Base-by-base conservation (phyloP, 2,329 filamentous ascomycete genomes). In the Elsinoe perseae region DNA sequence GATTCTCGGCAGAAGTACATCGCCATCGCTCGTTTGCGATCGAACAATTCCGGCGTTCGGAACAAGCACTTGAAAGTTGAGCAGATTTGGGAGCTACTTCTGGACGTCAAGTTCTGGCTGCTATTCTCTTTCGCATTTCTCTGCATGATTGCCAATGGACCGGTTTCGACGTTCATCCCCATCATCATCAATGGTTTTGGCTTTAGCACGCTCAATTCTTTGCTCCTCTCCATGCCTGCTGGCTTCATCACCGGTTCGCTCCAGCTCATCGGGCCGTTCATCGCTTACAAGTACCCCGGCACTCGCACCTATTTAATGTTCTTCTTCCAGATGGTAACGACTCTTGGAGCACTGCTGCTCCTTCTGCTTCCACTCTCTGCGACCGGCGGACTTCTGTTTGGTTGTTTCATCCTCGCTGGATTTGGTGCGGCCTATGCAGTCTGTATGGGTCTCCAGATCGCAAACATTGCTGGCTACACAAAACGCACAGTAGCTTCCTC, bases 381-480 rank as follows among this genome's bases (percentile, higher is more conserved):
- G 4, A 75, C 68, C 10, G 76, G 76, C 0, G 76, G 70, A 0
- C 60, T 77, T 1, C 64, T 80, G 0, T 79, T 80, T 58, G 78
- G 20, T 12, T 43, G 44, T 18, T 40, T 77, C 36, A 75, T 77
- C 56, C 73, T 77, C 60, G 68, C 71, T 14, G 70, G 70, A 1
- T 70, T 77, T 25, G 75, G 75, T 10, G 50, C 50, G 1, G 73
- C 71, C 0, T 80, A 80, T 58, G 76, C 74, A 1, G 73, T 79
- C 4, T 63, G 78, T 0, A 77, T 81, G 70, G 75, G 75, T 0
- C 62, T 78, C 4, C 70, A 73, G 44, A 72, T 76, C 40, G 75
- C 76, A 23, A 79, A 80, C 58, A 78, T 73, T 9, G 75, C 77
- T 0, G 77, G 77, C 1, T 79, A 79, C 54, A 79, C 77, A 0